Conservation (phyloP, 1,139 yeast species). For the Insectozyma bohioensis region DNA sequence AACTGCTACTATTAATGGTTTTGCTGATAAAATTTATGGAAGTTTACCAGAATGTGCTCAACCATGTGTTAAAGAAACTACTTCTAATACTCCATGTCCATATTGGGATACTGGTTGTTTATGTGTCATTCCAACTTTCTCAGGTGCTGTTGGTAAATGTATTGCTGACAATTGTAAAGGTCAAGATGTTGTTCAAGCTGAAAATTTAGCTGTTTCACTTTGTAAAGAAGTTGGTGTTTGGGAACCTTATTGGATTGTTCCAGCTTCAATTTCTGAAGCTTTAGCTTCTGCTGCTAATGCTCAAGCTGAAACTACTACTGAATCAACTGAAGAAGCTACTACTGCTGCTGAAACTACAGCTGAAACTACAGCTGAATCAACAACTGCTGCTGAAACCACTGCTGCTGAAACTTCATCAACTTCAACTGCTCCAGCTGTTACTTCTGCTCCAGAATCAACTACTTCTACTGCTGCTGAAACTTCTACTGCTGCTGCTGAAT, state of each 20-base stretch:
- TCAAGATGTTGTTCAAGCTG: slow-evolving; percentile 20
- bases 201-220: slow-evolving; percentile 26
- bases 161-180: slow-evolving; percentile 29
- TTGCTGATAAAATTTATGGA: slow-evolving; percentile 38
- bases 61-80: slow-evolving; percentile 25
- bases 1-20: slow-evolving; percentile 42
- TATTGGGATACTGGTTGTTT: slow-evolving; percentile 43
- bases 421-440: slow-evolving; percentile 10
- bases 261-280: slow-evolving; percentile 17
- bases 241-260: slow-evolving; percentile 26
- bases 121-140: slow-evolving; percentile 34
- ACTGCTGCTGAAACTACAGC: slow-evolving; percentile 7
- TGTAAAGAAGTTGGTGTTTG: slow-evolving; percentile 30
- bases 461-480: slow-evolving; percentile 9
- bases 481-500: slow-evolving; percentile 4
- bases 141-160: slow-evolving; percentile 28
- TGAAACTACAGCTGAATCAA: slow-evolving; percentile 3
- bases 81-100: slow-evolving; percentile 33
- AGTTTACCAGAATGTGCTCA: slow-evolving; percentile 31
- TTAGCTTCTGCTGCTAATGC: slow-evolving; percentile 13
- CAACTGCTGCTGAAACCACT: slow-evolving; percentile 6
- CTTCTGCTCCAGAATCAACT: slow-evolving; percentile 8
- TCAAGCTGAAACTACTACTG: slow-evolving; percentile 10
- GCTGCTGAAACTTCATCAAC: slow-evolving; percentile 10
- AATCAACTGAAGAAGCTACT: slow-evolving; percentile 12